These are phyloP conservation scores for Clitopilus passeckerianus DNA, from an alignment of 768 basidiomycete species.

Conservation along the genomic window DNA sequence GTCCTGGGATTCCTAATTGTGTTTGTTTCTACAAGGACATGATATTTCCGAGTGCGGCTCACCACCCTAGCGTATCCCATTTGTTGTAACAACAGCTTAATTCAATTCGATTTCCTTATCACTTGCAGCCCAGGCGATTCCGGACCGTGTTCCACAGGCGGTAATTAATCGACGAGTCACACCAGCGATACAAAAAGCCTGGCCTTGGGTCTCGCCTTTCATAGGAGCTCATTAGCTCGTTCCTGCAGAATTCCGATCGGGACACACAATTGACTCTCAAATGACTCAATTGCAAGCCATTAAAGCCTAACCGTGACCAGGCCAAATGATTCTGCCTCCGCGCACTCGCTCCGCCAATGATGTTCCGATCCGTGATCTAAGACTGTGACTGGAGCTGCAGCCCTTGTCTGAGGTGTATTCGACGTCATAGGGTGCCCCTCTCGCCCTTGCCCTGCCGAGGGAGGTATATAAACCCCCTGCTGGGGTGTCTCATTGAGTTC, in stretches of 20 bases:
- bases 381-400: background rate
- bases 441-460: too few species aligned
- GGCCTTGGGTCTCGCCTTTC: background rate
- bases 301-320: background rate
- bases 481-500: background rate
- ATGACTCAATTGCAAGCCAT: background rate
- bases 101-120: background rate
- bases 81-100: background rate
- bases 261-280: background rate
- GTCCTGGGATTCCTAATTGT: conserved; percentile 23
- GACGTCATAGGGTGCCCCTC: background rate
- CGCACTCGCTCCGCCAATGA: background rate
- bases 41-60: background rate
- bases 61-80: background rate
- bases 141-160: too few species aligned
- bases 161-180: too few species aligned
- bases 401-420: background rate
- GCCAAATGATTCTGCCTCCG: background rate
- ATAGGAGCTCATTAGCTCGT: background rate
- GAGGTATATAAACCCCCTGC: background rate
- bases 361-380: background rate
- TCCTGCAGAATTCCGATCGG: background rate
- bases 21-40: conserved; percentile 19
- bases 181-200: background rate
- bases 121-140: background rate